Evolutionary conservation across 495 filamentous ascomycete species (phyloP).

Genomic region (Glonium stellatum): DNA sequence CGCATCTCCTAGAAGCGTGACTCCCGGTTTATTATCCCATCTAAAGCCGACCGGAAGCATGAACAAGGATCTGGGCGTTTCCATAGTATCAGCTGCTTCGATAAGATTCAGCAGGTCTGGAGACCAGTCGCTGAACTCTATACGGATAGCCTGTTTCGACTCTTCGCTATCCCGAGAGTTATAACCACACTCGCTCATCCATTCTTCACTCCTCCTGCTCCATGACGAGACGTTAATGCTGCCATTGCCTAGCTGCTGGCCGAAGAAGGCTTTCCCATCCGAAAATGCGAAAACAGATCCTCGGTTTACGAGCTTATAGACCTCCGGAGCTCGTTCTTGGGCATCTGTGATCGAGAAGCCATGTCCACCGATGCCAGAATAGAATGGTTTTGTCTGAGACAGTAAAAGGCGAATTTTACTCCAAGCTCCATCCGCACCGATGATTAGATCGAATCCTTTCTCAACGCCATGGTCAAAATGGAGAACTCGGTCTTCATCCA

Average conservation of each 20-base stretch:
- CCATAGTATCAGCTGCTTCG: constrained; percentile 1
- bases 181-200: constrained; percentile 34
- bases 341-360: constrained; percentile 22
- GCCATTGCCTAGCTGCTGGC: constrained; percentile 43
- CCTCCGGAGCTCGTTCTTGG: constrained; percentile 29
- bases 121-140: constrained; percentile 20
- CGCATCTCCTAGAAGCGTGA: constrained; percentile 55
- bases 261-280: constrained; percentile 37
- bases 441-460: constrained; percentile 45
- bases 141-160: constrained; percentile 16
- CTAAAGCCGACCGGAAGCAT: constrained; percentile 46
- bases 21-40: constrained; percentile 42
- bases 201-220: constrained; percentile 34
- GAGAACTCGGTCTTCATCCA: constrained; percentile 21
- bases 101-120: constrained; percentile 20
- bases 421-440: constrained; percentile 59
- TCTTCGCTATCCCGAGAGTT: constrained; percentile 13
- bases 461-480: constrained; percentile 30
- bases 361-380: constrained; percentile 41
- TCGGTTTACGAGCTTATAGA: constrained; percentile 39
- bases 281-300: constrained; percentile 43
- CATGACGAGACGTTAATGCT: constrained; percentile 38
- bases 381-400: constrained; percentile 43
- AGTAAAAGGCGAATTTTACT: constrained; percentile 45
- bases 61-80: constrained; percentile 35